phyloP scores from a whole-genome alignment of 257 asterid species.

The Solanum piurae region DNA sequence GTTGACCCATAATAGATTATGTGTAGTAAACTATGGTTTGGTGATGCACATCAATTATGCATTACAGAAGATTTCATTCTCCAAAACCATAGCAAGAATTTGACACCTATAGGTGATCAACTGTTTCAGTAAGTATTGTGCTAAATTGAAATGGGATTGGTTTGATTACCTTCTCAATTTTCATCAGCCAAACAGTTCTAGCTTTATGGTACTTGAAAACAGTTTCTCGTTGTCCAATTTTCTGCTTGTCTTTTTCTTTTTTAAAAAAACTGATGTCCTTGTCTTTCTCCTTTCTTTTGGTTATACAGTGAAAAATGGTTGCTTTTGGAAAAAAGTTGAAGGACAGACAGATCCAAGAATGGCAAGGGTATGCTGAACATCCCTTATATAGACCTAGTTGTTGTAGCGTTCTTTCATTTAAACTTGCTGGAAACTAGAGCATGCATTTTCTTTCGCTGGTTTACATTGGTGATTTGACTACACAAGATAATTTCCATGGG shows the following conservation, averaged over 20 bases:
- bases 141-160: neutral
- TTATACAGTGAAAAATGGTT: conserved; percentile 59
- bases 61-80: neutral
- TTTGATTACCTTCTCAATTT: neutral
- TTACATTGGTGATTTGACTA: neutral
- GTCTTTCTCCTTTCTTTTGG: conserved; percentile 3
- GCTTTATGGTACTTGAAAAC: neutral
- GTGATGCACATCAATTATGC: neutral
- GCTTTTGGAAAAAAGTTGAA: conserved; percentile 87
- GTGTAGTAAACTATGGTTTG: neutral
- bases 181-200: neutral
- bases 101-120: neutral
- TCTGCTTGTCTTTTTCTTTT: neutral
- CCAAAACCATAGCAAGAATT: neutral
- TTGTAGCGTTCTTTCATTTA: neutral
- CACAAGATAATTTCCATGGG: neutral
- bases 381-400: neutral
- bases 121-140: neutral
- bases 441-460: neutral
- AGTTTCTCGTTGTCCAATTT: neutral
- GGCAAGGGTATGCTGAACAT: conserved; percentile 60
- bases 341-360: conserved; percentile 78
- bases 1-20: neutral
- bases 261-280: neutral
- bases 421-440: neutral